Percentiles rank a stretch among this genome's conserved stretches.
Conservation (phyloP, 257 asterid genomes). For the Buddleja alternifolia region DNA sequence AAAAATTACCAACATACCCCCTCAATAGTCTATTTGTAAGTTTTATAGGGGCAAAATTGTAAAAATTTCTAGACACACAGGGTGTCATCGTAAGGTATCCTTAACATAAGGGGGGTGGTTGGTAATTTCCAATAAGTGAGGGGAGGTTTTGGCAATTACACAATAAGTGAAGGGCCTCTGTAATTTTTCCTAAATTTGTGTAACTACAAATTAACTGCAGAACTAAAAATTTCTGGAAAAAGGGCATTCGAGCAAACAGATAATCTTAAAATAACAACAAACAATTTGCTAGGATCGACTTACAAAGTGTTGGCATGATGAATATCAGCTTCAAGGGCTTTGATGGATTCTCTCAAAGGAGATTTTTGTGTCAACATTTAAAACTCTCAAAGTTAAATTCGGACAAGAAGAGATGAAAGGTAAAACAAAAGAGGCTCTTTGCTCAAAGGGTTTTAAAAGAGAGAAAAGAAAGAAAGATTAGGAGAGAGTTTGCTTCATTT, state of each 20-base stretch:
- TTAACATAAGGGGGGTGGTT: too few species aligned
- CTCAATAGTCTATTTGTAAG: too few species aligned
- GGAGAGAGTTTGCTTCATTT: slow-evolving; percentile 47
- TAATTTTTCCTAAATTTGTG: too few species aligned
- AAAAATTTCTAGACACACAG: too few species aligned
- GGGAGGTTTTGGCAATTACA: too few species aligned
- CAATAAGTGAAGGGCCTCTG: too few species aligned
- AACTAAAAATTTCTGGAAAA: not conserved
- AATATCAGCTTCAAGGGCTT: slow-evolving; percentile 71
- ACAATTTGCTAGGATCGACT: slow-evolving; percentile 23
- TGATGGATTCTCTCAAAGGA: slow-evolving; percentile 65
- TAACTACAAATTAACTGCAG: slow-evolving; percentile 3
- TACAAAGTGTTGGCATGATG: slow-evolving; percentile 75
- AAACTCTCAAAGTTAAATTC: slow-evolving; percentile 17
- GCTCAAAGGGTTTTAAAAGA: slow-evolving; percentile 28
- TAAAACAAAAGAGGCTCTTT: slow-evolving; percentile 31
- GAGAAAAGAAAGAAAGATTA: slow-evolving; percentile 17
- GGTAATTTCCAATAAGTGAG: too few species aligned
- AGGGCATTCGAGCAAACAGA: slow-evolving; percentile 23
- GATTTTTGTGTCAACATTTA: slow-evolving; percentile 52
- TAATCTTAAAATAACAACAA: not conserved
- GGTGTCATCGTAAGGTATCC: too few species aligned
- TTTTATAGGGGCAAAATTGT: too few species aligned
- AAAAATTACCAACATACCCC: too few species aligned
- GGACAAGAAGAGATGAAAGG: not conserved